Conservation (phyloP, 108 stramenopile genomes). For the Cylindrotheca fusiformis region DNA sequence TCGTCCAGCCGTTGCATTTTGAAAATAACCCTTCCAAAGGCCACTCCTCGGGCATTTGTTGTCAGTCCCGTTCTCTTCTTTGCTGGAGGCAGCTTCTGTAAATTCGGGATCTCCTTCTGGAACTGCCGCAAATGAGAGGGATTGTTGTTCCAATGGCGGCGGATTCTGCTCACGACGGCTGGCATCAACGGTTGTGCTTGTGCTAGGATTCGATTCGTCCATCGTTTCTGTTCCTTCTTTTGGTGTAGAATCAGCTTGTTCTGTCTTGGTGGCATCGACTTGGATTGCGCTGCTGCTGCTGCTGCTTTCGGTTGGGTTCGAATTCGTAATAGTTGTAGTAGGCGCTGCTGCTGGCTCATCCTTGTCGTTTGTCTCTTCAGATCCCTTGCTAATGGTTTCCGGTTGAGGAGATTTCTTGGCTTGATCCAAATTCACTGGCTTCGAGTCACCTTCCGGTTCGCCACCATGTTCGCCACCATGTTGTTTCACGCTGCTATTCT, state of each 20-base stretch:
- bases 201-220: neutral
- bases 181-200: neutral
- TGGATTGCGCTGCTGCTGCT: neutral
- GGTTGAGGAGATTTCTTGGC: neutral
- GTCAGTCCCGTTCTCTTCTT: neutral
- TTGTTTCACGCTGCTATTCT: neutral
- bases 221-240: neutral
- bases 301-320: neutral
- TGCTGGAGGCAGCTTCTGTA: slow-evolving; percentile 40
- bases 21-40: slow-evolving; percentile 76
- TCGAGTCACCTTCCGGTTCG: neutral
- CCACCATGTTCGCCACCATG: neutral
- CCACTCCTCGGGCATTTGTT: slow-evolving; percentile 56
- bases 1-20: slow-evolving; percentile 38
- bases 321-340: neutral
- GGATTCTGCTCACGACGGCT: neutral
- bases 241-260: neutral
- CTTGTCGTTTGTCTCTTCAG: neutral
- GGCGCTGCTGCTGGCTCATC: neutral
- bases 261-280: too few species aligned
- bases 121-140: slow-evolving; percentile 20
- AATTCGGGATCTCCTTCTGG: slow-evolving; percentile 48
- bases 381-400: neutral
- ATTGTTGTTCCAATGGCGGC: slow-evolving; percentile 3
- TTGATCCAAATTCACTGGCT: neutral